Evolutionary conservation across 2,329 filamentous ascomycete genomes (phyloP), one percentile per base, ranked within the genome.

Genomic region (Aspergillus versicolor): DNA sequence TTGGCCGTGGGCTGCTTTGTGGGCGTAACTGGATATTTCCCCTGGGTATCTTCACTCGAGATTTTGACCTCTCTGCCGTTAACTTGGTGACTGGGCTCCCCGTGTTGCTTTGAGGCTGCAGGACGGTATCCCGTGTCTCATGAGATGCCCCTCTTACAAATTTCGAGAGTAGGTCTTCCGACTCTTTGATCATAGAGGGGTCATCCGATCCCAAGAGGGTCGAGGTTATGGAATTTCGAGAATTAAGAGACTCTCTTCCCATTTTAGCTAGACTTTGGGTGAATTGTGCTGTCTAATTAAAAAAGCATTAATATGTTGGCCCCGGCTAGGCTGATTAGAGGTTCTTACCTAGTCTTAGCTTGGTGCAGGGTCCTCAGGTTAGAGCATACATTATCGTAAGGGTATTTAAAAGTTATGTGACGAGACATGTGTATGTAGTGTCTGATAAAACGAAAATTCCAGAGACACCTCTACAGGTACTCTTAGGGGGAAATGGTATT

Each of bases 91-190:
- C 24, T 19, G 19, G 13, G 3, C 21, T 40, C n/a, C 32, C 42
- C 12, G 3, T 17, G n/a, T 4, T 17, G n/a, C 2, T 19, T 11
- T 22, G 45, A 46, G 32, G 40, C 17, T 47, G 45, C 4, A 11
- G 17, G 34, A 34, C 9, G 12, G 11, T 37, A 9, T 30, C 37
- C 27, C 53, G 52, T 4, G 42, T 32, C 38, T 57, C 44, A 9
- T 59, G 45, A 8, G 58, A 58, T 7, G 62, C 48, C 27, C 52
- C 49, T 47, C 54, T 57, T 54, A 65, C 62, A 47, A 72, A 72
- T 34, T 63, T 63, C 9, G 65, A 63, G 17, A 72, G 64, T 15
- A 72, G 46, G 9, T 61, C 49, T 52, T 65, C 53, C 4, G 64
- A 62, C 41, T 65, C 66, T 50, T 63, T 62, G 24, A 61, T 54